Evolutionary conservation across 192 early-diverging fungal genomes (phyloP), one percentile per base, ranked within the genome.

Genomic region (Backusella psychrophila): DNA sequence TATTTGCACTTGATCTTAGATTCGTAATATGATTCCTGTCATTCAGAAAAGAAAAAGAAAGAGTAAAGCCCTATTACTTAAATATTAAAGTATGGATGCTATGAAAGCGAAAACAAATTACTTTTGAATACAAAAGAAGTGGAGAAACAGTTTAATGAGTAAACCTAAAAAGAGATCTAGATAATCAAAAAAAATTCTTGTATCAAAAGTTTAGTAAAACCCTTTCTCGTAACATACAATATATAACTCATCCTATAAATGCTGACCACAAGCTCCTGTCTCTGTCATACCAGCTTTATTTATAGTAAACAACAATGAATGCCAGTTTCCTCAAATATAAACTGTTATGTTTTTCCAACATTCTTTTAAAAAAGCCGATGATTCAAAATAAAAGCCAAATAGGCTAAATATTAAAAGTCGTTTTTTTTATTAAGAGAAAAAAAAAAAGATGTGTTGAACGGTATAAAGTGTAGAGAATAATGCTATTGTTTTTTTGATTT

Each of bases 401-500:
- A 11, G 39, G 19, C 21, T 53, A n/a, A 21, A 23, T 63, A 63
- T 29, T 63, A 63, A 63, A 29, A 63, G 56, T 11, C 23, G 19
- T 26, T 23, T 26, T 56, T 59, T 63, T 63, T 63, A 63, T 63
- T 63, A 63, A 63, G 56, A 63, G 21, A 63, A 63, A 63, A 59
- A 39, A 42, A 63, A 63, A 14, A 63, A 5, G 26, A 63, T 63
- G 56, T 63, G 56, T 63, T 63, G 56, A 63, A 63, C 56, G 56
- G 56, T 63, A 29, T 63, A 63, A 63, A 14, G 56, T 56, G 52
- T 29, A 26, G 56, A 59, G 23, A 63, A 23, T 26, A 29, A 63
- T 63, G 56, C 56, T 63, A 63, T 63, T 63, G 56, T 63, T 63
- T 56, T 52, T 63, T 63, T 63, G 56, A 29, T 8, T 63, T 56